phyloP scores from a whole-genome alignment of 2,329 filamentous ascomycete species.

The Diaporthe caulivora region DNA sequence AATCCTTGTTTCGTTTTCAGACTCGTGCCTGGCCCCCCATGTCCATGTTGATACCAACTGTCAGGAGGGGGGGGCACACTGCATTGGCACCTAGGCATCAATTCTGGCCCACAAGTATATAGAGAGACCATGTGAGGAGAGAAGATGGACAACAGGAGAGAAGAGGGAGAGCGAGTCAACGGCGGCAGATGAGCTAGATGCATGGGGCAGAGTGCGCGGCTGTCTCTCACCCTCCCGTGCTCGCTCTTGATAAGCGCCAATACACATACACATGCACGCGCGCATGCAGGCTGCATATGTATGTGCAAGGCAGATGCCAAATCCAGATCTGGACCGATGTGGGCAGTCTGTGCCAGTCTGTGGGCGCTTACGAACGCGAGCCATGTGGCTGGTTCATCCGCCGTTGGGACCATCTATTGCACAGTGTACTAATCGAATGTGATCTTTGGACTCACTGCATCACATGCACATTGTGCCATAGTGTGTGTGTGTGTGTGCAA shows the following conservation, averaged over 20 bases:
- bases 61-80: neutral
- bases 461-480: neutral
- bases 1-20: conserved; percentile 24
- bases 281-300: neutral
- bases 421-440: neutral
- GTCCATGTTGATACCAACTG: neutral
- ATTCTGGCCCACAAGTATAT: no score
- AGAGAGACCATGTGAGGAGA: neutral
- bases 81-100: neutral
- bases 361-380: neutral
- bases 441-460: neutral
- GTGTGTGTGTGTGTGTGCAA: neutral
- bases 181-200: conserved; percentile 8
- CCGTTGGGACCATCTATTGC: neutral
- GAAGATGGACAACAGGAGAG: neutral
- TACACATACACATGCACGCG: neutral
- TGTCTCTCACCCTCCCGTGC: conserved; percentile 23
- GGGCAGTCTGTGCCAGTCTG: conserved; percentile 5
- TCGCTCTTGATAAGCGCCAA: conserved; percentile 1
- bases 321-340: conserved; percentile 13
- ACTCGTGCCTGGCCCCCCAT: neutral
- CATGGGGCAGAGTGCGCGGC: conserved; percentile 10
- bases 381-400: conserved; percentile 12
- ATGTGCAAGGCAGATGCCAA: neutral
- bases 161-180: neutral